A percentile compares a stretch with the other conserved stretches of the same genome.
These are phyloP conservation scores for Gossypium trilobum DNA, from an alignment of 441 rosid species.

Conservation along the genomic window DNA sequence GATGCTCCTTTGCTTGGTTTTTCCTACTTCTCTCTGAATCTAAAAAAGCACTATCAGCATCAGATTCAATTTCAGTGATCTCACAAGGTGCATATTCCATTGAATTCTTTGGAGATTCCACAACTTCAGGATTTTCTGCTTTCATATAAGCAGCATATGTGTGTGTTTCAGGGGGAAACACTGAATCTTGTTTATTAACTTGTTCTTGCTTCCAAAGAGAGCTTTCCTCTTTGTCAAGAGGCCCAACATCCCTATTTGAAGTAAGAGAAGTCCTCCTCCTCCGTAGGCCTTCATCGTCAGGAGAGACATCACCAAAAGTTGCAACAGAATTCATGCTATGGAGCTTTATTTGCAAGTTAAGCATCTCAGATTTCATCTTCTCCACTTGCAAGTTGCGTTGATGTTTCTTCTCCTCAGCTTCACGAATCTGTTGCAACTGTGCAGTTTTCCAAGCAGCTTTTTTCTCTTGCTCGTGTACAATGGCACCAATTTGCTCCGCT, in stretches of 20 bases:
- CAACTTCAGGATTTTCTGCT: conserved; percentile 33
- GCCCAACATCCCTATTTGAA: conserved; percentile 38
- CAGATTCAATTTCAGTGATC: conserved; percentile 69
- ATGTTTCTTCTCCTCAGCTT: conserved; percentile 73
- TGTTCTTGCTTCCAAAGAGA: conserved; percentile 39
- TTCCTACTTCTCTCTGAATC: conserved; percentile 45
- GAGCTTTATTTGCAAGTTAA: conserved; percentile 86
- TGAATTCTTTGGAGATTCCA: conserved; percentile 44
- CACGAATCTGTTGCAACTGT: conserved; percentile 79
- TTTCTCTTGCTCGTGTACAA: conserved; percentile 90
- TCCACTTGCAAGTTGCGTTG: conserved; percentile 91
- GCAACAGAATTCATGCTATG: conserved; percentile 49
- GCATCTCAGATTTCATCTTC: conserved; percentile 98
- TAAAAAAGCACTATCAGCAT: conserved; percentile 33
- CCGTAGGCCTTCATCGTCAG: conserved; percentile 53
- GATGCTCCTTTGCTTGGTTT: conserved; percentile 56
- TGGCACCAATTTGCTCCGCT: conserved; percentile 97
- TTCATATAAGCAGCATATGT: conserved; percentile 37
- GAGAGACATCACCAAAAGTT: conserved; percentile 39
- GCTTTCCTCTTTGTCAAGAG: conserved; percentile 42
- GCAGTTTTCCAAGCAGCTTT: conserved; percentile 99
- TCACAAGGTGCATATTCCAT: conserved; percentile 48
- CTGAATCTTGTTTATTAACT: conserved; percentile 37
- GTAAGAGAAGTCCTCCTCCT: conserved; percentile 41
- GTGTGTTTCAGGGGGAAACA: conserved; percentile 37